Evolutionary conservation across 192 early-diverging fungal species (phyloP).

Genomic region (Globomyces pollinis-pini): DNA sequence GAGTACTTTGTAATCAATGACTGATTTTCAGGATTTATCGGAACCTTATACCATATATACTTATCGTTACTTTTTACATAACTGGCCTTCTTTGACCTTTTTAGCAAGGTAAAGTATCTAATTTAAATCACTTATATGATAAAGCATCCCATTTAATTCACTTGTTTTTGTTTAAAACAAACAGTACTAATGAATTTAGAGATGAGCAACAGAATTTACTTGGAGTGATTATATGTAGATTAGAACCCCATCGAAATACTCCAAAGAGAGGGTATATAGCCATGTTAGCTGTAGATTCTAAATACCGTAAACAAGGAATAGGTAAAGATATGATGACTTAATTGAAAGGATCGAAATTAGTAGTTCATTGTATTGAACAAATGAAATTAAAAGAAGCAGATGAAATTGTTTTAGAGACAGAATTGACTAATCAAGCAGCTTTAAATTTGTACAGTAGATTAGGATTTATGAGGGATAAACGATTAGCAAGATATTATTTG

Average conservation of each 20-base stretch:
- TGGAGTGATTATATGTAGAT: constrained; percentile 83
- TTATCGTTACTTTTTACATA: constrained; percentile 91
- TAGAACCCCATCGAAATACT: constrained; percentile 62
- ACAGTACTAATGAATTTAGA: constrained; percentile 11
- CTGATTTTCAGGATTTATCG: too few relatives aligned
- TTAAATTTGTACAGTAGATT: constrained; percentile 79
- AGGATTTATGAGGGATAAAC: constrained; percentile 90
- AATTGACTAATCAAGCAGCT: constrained; percentile 76
- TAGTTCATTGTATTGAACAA: constrained; percentile 57
- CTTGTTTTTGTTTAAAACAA: not conserved
- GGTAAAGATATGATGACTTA: constrained; percentile 28
- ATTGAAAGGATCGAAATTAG: constrained; percentile 64
- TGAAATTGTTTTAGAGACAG: constrained; percentile 88
- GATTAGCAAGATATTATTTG: constrained; percentile 85
- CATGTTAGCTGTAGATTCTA: constrained; percentile 88
- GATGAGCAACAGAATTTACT: constrained; percentile 48
- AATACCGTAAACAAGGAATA: constrained; percentile 72
- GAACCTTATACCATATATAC: constrained; percentile 98
- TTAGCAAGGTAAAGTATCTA: constrained; percentile 36
- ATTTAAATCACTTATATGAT: not conserved
- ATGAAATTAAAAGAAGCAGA: constrained; percentile 75
- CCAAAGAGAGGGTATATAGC: constrained; percentile 86
- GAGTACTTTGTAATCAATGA: too few relatives aligned
- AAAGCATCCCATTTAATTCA: not conserved
- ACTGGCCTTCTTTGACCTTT: constrained; percentile 85